Evolutionary conservation across 2,329 filamentous ascomycete species (phyloP), one percentile per base, ranked within the genome.

Genomic region (Rosellinia necatrix): DNA sequence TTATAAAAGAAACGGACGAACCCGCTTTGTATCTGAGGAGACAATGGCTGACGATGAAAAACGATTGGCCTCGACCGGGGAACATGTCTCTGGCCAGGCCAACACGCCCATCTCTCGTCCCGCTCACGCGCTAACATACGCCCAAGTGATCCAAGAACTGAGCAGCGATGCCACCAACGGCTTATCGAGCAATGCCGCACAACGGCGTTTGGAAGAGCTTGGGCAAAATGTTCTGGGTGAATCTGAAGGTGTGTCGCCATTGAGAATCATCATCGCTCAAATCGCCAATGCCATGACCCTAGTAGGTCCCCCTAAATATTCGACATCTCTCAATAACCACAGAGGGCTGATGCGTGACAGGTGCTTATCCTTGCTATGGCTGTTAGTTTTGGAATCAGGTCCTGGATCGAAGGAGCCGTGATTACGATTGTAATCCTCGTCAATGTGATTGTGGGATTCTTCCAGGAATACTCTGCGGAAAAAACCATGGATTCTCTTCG

Each of bases 241-340:
- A 34, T 78, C 71, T 1, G 76, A 78, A 55, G 79, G 80, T 6
- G 83, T 87, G 24, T 79, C 78, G 37, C 76, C 80, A 21, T 68
- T 77, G 41, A 84, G 85, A 66, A 87, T 88, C 54, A 68, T 88
- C 15, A 70, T 87, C 37, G 75, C 80, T 37, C 85, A 88, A 67
- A 73, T 87, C 42, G 83, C 83, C 42, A 88, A 88, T 68, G 84
- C 84, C 9, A 87, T 87, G 85, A 86, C 81, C 61, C 70, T 88
- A 69, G 84, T 84, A 70, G 6, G 63, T 44, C 38, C 21, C 24
- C 24, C 30, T 37, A 10, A 35, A 4, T 9, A 13, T 21, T 3
- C 9, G 4, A 34, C n/a, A 30, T 6, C 1, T 6, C 13, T 24
- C 17, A 5, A 8, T 10, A 21, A 25, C 8, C 6, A 8, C n/a